Evolutionary conservation across 2,329 filamentous ascomycete species (phyloP).

Genomic region (Diplodia mutila): DNA sequence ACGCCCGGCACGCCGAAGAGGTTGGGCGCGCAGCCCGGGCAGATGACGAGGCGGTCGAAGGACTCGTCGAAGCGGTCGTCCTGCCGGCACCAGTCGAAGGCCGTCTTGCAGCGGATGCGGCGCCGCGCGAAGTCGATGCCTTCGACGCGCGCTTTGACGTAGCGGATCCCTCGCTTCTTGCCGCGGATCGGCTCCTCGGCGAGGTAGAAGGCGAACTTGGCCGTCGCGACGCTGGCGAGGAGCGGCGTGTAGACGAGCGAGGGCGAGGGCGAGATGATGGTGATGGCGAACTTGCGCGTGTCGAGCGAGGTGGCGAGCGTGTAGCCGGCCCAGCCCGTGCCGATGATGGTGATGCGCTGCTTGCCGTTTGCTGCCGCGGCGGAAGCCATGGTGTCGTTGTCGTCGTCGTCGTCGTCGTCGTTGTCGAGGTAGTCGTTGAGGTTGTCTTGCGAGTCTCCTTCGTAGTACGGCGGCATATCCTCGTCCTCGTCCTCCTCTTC

Average conservation of each 20-base stretch:
- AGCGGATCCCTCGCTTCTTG: constrained; percentile 36
- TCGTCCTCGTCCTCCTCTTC: neutral
- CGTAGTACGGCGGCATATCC: neutral
- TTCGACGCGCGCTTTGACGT: constrained; percentile 48
- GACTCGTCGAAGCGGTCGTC: constrained; percentile 40
- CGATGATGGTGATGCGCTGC: constrained; percentile 39
- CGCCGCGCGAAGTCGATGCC: constrained; percentile 44
- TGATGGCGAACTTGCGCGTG: constrained; percentile 44
- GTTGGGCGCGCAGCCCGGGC: constrained; percentile 46
- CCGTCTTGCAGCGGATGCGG: constrained; percentile 42
- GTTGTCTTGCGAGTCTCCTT: neutral
- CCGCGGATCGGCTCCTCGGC: constrained; percentile 51
- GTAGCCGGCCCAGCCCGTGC: constrained; percentile 49
- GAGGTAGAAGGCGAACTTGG: constrained; percentile 51
- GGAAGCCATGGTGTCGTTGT: neutral
- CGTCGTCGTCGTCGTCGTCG: neutral
- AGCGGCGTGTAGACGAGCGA: constrained; percentile 52
- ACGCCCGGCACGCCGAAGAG: constrained; percentile 48
- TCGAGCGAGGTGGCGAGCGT: constrained; percentile 44
- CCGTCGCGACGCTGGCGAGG: constrained; percentile 46
- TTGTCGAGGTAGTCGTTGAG: constrained; percentile 12
- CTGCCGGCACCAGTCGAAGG: constrained; percentile 34
- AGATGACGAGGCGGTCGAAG: constrained; percentile 49
- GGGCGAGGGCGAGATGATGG: constrained; percentile 47
- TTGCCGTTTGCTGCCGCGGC: neutral